These are phyloP conservation scores for Dioszegia aurantiaca DNA, from an alignment of 768 basidiomycete genomes.

Conservation along the genomic window DNA sequence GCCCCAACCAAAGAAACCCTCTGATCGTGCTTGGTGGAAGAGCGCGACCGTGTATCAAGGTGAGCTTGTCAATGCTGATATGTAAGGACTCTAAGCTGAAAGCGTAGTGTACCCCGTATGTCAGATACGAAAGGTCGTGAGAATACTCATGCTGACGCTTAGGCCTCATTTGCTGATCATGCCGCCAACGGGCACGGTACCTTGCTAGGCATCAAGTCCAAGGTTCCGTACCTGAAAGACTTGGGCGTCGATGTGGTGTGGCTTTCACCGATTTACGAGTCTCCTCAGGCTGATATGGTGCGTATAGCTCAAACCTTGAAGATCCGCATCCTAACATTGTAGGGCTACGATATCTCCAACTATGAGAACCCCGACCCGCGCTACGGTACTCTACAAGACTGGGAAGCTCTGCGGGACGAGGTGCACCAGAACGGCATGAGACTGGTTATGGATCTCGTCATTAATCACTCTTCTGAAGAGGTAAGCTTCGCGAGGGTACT, in stretches of 20 bases:
- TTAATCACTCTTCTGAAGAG: slow-evolving; percentile 60
- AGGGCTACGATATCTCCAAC: slow-evolving; percentile 64
- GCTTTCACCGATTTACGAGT: slow-evolving; percentile 70
- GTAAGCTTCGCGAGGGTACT: slow-evolving; percentile 3
- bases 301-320: neutral
- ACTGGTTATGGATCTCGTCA: slow-evolving; percentile 73
- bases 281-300: slow-evolving; percentile 65
- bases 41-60: slow-evolving; percentile 32
- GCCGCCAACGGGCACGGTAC: slow-evolving; percentile 28
- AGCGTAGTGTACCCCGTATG: slow-evolving; percentile 22
- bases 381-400: slow-evolving; percentile 59
- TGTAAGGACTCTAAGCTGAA: no score
- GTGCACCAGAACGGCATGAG: slow-evolving; percentile 68
- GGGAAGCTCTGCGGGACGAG: slow-evolving; percentile 43
- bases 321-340: neutral
- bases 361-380: slow-evolving; percentile 55
- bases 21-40: slow-evolving; percentile 34
- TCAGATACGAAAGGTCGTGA: neutral
- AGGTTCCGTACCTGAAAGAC: slow-evolving; percentile 67
- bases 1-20: slow-evolving; percentile 20
- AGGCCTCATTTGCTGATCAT: slow-evolving; percentile 37
- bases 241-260: slow-evolving; percentile 69
- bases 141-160: neutral
- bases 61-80: slow-evolving; percentile 15
- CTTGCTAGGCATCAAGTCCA: slow-evolving; percentile 63